A percentile compares a stretch with the other conserved stretches of the same genome.
Conservation (phyloP, 2,329 filamentous ascomycete genomes). For the Peltaster fructicola region DNA sequence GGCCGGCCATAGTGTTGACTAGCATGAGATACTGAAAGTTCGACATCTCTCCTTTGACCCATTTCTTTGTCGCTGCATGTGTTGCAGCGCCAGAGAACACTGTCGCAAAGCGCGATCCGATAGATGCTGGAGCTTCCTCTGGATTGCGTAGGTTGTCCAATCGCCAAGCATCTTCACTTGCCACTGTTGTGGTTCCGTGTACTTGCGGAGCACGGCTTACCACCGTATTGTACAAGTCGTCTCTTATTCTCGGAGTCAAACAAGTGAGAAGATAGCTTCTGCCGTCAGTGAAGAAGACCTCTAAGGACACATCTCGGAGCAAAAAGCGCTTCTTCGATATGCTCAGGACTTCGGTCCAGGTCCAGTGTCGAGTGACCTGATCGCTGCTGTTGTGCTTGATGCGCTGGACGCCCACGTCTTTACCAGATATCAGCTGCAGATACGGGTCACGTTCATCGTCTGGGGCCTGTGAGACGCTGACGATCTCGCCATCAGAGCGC, state of each 20-base stretch:
- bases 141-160: constrained; percentile 64
- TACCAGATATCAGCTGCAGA: constrained; percentile 76
- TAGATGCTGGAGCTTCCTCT: constrained; percentile 43
- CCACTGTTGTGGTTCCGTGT: constrained; percentile 36
- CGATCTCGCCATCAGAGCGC: constrained; percentile 83
- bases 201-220: constrained; percentile 66
- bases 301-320: constrained; percentile 89
- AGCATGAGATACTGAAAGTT: constrained; percentile 99
- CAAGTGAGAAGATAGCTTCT: constrained; percentile 86
- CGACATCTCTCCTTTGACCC: constrained; percentile 87
- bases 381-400: constrained; percentile 33
- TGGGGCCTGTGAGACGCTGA: constrained; percentile 89
- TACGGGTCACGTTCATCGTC: constrained; percentile 87
- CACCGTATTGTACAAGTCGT: constrained; percentile 66
- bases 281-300: constrained; percentile 93
- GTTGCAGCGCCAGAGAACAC: constrained; percentile 73
- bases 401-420: constrained; percentile 44
- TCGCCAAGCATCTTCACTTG: constrained; percentile 78
- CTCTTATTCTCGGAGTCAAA: constrained; percentile 52
- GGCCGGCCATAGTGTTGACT: constrained; percentile 89
- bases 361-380: constrained; percentile 78
- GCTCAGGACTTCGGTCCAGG: constrained; percentile 85
- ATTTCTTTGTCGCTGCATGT: constrained; percentile 72
- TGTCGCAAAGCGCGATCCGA: constrained; percentile 79
- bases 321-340: constrained; percentile 90